Evolutionary conservation across 2,329 filamentous ascomycete species (phyloP), one percentile per base, ranked within the genome.

Genomic region (Alternaria tenuissima): DNA sequence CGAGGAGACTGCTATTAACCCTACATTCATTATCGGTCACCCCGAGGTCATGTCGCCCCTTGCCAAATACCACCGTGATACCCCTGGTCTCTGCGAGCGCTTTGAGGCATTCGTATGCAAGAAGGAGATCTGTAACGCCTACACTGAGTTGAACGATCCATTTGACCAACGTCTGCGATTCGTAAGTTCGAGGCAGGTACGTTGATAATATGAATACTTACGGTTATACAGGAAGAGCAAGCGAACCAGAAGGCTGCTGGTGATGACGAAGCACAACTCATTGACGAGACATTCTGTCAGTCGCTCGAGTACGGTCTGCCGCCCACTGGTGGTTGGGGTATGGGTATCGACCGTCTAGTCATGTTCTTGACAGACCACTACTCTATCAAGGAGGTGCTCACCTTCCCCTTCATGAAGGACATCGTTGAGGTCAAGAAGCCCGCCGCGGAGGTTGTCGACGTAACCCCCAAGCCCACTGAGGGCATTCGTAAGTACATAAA

Each of bases 401-500:
- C 94, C 8, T 99, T 99, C 88, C 95, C 95, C 11, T 94, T 97
- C 83, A 97, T 99, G 92, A 97, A 96, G 88, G 91, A 94, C 52
- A 59, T 78, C 4, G 70, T 72, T 16, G 72, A 76, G 56, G 63
- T 72, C 11, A 75, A 76, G 69, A 68, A 67, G 56, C 82, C 85
- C 38, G 87, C 88, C 12, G 89, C 88, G 2, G 89, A 91, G 80
- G 84, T 89, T 56, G 86, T 83, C 30, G 87, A 83, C 36, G 80
- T 91, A 61, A 78, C 86, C 76, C 85, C 89, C 39, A 74, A 83
- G 67, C 81, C 85, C 30, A 88, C 85, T 63, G 88, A 91, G 77
- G 88, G 86, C 61, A 87, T 88, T 73, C 79, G 74, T 76, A 66
- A 66, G 74, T 74, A 32, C 14, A 47, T n/a, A 16, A 34, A 4